phyloP scores from a whole-genome alignment of 169 alveolate species.

The Theileria annulata region DNA sequence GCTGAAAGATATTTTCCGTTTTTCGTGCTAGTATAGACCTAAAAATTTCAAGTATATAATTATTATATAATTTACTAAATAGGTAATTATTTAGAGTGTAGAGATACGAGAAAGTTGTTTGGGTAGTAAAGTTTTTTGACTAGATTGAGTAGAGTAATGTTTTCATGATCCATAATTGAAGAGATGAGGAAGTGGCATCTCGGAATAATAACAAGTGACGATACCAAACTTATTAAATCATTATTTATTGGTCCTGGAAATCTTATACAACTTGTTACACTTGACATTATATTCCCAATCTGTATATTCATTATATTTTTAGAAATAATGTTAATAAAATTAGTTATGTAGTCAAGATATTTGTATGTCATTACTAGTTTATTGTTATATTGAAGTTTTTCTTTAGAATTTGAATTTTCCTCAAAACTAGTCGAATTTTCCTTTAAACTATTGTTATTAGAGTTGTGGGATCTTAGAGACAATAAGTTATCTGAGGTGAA shows the following conservation, averaged over 20 bases:
- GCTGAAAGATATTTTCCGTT: constrained; percentile 71
- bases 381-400: neutral
- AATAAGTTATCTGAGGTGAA: too few relatives aligned
- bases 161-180: constrained; percentile 84
- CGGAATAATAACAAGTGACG: constrained; percentile 98
- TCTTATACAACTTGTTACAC: constrained; percentile 81
- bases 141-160: constrained; percentile 96
- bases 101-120: constrained; percentile 95
- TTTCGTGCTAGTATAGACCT: constrained; percentile 54
- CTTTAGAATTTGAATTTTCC: neutral
- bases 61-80: neutral
- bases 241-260: constrained; percentile 98
- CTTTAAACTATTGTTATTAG: constrained; percentile 67
- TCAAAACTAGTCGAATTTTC: constrained; percentile 50
- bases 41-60: neutral
- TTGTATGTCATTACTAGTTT: neutral
- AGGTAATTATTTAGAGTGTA: too few relatives aligned
- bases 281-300: constrained; percentile 80
- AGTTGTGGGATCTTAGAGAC: too few relatives aligned
- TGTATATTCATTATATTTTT: constrained; percentile 6
- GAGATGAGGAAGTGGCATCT: constrained; percentile 98
- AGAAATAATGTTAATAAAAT: too few relatives aligned
- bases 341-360: too few relatives aligned
- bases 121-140: constrained; percentile 97
- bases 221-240: constrained; percentile 93